Conservation (phyloP, 140 eudicot genomes). For the Anethum foeniculum region DNA sequence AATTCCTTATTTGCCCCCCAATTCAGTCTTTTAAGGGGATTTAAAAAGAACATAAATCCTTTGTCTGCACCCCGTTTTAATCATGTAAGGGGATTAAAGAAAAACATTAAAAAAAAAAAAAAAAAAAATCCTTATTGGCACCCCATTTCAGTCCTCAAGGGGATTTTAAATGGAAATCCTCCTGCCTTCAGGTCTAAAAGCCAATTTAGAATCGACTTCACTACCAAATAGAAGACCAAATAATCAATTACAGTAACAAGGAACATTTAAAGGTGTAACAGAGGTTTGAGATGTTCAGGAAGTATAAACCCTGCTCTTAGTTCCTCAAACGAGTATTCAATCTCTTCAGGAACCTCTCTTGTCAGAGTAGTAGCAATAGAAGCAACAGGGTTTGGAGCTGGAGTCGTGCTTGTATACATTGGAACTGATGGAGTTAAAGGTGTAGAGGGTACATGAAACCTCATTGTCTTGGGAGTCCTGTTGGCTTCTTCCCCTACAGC, state of each 20-base stretch:
- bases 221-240: background rate
- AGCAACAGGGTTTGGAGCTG: conserved; percentile 28
- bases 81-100: background rate
- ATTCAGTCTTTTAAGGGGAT: background rate
- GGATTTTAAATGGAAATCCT: background rate
- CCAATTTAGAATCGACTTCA: conserved; percentile 4
- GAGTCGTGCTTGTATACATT: conserved; percentile 62
- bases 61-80: background rate
- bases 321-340: conserved; percentile 87
- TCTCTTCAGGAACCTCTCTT: conserved; percentile 41
- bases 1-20: background rate
- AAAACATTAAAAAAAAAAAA: background rate
- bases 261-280: conserved; percentile 21
- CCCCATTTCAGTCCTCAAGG: background rate
- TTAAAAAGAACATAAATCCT: background rate
- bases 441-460: background rate
- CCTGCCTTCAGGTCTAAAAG: background rate
- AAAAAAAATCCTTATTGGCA: background rate
- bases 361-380: conserved; percentile 6
- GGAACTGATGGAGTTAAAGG: conserved; percentile 62
- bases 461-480: conserved; percentile 41
- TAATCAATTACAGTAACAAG: background rate
- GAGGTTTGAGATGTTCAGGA: conserved; percentile 32
- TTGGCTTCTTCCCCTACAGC: conserved; percentile 43
- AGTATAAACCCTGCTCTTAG: conserved; percentile 75